phyloP scores from a whole-genome alignment of 305 asterid species.

The Solanum chacoense region DNA sequence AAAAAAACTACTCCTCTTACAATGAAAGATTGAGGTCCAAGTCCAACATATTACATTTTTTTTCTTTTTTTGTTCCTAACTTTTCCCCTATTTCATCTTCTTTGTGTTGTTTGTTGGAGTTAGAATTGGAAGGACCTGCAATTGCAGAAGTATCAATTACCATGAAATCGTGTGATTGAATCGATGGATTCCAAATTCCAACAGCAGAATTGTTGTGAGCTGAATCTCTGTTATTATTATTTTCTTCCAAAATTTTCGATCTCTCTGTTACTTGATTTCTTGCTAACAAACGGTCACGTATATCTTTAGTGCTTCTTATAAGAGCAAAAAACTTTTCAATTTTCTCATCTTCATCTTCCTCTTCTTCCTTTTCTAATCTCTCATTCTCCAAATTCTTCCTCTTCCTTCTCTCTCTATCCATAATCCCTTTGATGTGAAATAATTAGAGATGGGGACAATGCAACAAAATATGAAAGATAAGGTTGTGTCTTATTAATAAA shows the following conservation, averaged over 20 bases:
- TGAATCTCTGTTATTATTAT: not conserved
- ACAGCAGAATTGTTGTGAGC: not conserved
- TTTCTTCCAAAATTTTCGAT: not conserved
- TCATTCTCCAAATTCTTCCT: not conserved
- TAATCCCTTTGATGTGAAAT: not conserved
- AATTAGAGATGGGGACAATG: not conserved
- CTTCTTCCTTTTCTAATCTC: constrained; percentile 12
- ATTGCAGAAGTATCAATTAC: not conserved
- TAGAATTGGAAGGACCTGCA: constrained; percentile 1
- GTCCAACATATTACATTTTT: not conserved
- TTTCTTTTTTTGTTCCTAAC: not conserved
- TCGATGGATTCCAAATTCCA: constrained; percentile 4
- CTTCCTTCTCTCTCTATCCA: constrained; percentile 21
- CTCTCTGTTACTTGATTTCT: not conserved
- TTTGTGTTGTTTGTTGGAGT: not conserved
- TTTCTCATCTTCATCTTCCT: constrained; percentile 18
- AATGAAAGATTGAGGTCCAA: constrained; percentile 33
- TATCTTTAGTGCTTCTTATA: constrained; percentile 12
- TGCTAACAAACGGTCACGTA: constrained; percentile 10
- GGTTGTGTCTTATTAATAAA: not conserved
- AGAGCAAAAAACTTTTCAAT: constrained; percentile 22
- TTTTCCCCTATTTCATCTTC: not conserved
- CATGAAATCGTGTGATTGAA: constrained; percentile 18
- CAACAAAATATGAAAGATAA: not conserved
- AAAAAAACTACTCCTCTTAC: not conserved